Conservation (phyloP, 2,329 filamentous ascomycete genomes). For the Zarea fungicola region DNA sequence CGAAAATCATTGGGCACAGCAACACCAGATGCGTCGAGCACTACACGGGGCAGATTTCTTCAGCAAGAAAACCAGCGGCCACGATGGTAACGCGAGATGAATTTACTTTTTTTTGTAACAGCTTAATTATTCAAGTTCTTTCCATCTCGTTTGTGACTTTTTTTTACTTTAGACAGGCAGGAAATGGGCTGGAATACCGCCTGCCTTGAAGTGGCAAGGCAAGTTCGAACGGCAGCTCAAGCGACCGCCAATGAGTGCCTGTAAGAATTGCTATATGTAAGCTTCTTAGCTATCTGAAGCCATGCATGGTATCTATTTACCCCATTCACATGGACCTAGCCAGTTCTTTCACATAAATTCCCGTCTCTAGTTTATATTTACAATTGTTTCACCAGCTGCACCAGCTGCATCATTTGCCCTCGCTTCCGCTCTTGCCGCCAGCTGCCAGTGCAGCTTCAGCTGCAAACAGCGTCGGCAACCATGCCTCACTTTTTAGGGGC, state of each 20-base stretch:
- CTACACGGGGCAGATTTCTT: background rate
- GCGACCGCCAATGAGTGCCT: too few relatives aligned
- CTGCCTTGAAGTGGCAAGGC: background rate
- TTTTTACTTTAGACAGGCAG: too few relatives aligned
- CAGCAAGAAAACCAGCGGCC: constrained; percentile 3
- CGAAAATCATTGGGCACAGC: constrained; percentile 20
- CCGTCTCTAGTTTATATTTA: too few relatives aligned
- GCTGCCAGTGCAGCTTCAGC: background rate
- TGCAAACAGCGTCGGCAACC: constrained; percentile 9
- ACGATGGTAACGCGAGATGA: constrained; percentile 2
- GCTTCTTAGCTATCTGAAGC: too few relatives aligned
- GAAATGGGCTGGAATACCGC: too few relatives aligned
- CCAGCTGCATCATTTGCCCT: background rate
- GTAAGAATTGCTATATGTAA: too few relatives aligned
- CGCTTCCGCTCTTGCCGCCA: background rate
- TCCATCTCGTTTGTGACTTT: too few relatives aligned
- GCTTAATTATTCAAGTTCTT: background rate
- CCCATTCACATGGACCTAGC: too few relatives aligned
- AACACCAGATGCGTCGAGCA: background rate
- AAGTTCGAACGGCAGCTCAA: too few relatives aligned
- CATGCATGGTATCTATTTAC: too few relatives aligned
- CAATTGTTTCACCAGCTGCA: too few relatives aligned
- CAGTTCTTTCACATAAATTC: too few relatives aligned
- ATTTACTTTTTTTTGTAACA: background rate
- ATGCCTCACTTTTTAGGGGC: constrained; percentile 15